Evolutionary conservation across 2,329 filamentous ascomycete species (phyloP).

Genomic region (Colletotrichum simmondsii): DNA sequence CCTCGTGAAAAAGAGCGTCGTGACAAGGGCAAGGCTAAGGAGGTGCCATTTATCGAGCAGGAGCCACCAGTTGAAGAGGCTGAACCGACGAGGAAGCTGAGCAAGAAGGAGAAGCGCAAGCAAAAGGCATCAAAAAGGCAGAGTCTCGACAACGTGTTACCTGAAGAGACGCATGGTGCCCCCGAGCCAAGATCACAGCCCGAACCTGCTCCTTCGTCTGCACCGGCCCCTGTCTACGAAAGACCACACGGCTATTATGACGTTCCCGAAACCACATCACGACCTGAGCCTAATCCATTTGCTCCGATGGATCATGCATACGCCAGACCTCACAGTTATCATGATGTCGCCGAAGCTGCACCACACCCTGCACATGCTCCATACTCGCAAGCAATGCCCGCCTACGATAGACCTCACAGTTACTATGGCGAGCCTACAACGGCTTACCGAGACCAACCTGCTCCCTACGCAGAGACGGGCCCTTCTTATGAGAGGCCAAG

Average conservation of each 20-base stretch:
- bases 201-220: background rate
- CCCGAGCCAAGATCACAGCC: background rate
- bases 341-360: background rate
- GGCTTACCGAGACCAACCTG: background rate
- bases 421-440: background rate
- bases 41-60: slow-evolving; percentile 28
- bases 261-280: background rate
- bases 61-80: slow-evolving; percentile 30
- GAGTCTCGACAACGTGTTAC: slow-evolving; percentile 40
- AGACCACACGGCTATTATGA: slow-evolving; percentile 11
- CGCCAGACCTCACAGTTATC: slow-evolving; percentile 2
- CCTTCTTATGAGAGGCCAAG: slow-evolving; percentile 2
- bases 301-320: background rate
- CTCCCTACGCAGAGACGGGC: background rate
- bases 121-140: slow-evolving; percentile 53
- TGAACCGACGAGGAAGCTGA: slow-evolving; percentile 45
- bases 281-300: background rate
- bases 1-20: slow-evolving; percentile 36
- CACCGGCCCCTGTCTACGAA: background rate
- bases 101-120: slow-evolving; percentile 61
- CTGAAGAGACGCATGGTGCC: background rate
- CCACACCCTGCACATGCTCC: background rate
- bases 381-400: background rate
- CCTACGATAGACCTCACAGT: slow-evolving; percentile 9
- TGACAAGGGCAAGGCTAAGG: slow-evolving; percentile 37